A percentile compares a stretch with the other conserved stretches of the same genome.
Conservation (phyloP, 2,329 filamentous ascomycete species). For the Ceratocystis cacaofunesta region DNA sequence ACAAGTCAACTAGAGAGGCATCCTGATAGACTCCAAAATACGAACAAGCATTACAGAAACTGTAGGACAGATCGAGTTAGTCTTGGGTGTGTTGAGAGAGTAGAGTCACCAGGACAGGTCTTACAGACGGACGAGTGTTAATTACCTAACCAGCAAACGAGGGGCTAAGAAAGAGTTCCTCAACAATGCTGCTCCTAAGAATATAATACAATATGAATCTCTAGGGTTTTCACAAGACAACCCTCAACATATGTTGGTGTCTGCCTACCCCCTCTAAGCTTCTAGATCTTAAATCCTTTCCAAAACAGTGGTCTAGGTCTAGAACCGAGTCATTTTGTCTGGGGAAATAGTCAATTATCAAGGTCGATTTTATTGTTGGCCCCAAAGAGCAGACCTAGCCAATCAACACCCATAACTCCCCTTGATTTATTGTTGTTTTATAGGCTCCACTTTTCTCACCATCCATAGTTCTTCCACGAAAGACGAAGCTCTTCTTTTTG, state of each 20-base stretch:
- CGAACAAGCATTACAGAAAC: background rate
- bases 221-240: no score
- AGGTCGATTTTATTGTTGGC: background rate
- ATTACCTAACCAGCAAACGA: background rate
- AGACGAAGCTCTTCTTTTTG: slow-evolving; percentile 4
- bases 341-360: background rate
- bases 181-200: background rate
- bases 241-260: no score
- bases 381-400: background rate
- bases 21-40: background rate
- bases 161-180: background rate
- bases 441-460: background rate
- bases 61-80: no score
- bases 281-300: background rate
- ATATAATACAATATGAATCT: no score
- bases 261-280: background rate
- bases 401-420: background rate
- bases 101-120: background rate
- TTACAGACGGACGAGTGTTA: background rate
- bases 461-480: background rate
- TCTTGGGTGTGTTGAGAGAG: no score
- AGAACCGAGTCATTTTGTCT: background rate
- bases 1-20: background rate
- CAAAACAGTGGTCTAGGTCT: background rate
- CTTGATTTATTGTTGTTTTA: background rate